Evolutionary conservation across 495 filamentous ascomycete species (phyloP), one percentile per base, ranked within the genome.

Genomic region (Parathielavia appendiculata): DNA sequence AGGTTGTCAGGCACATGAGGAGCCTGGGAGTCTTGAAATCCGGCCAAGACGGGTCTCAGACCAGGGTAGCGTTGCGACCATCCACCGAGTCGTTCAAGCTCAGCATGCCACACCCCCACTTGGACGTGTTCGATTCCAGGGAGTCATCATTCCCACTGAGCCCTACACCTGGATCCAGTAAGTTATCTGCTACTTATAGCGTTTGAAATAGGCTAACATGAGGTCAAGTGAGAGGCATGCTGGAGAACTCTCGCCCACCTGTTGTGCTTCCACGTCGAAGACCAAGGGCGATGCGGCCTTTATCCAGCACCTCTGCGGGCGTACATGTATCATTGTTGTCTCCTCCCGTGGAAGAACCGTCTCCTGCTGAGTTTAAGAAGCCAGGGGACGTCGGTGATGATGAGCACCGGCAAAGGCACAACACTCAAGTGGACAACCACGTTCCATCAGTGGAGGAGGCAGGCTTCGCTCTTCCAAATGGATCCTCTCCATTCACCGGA

Each of bases 1-100:
- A 83, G 23, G 76, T 83, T 6, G 80, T 83, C 65, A 73, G 69
- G 51, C 77, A 86, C 32, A 77, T 80, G 73, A 74, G 65, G 48
- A 72, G 62, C 51, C 58, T 79, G 0, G 71, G 67, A 5, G 62
- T 67, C 11, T 39, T 71, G 36, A 74, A 62, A 56, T 53, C 61
- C 14, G 34, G 19, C 5, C 17, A 2, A 36, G 58, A 48, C 16
- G 56, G 41, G 3, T 19, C 19, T 5, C 32, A 30, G 20, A 48
- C 30, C 8, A 47, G 16, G 43, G 23, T 17, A 4, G 30, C 14
- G 6, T 34, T 69, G 39, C 60, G 68, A 11, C 59, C 67, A 22
- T 71, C 70, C 2, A 67, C 69, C 5, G 70, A 66, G 45, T 57
- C 63, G 5, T 67, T 68, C 19, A 52, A 49, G 4, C 48, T 63